Evolutionary conservation across 371 early-diverging fungal species (phyloP).

Genomic region (Syncephalastrum racemosum): DNA sequence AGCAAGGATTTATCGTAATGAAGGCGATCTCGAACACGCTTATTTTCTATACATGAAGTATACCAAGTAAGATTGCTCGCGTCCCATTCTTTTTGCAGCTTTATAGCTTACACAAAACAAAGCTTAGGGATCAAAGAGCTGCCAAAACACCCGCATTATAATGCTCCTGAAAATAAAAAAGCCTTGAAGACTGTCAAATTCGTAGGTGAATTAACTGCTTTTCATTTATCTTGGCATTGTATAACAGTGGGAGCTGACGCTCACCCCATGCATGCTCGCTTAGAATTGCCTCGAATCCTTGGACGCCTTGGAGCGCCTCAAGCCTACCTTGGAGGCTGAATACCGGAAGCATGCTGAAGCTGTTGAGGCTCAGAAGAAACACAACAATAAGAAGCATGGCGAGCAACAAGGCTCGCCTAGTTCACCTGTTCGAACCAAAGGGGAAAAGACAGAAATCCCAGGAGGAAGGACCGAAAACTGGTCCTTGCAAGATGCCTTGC

Average conservation of each 20-base stretch:
- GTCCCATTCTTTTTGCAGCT: neutral
- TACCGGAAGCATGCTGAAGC: slow-evolving; percentile 22
- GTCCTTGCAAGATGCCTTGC: slow-evolving; percentile 46
- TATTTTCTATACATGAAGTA: slow-evolving; percentile 58
- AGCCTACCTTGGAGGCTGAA: slow-evolving; percentile 32
- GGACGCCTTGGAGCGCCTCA: slow-evolving; percentile 46
- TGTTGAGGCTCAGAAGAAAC: slow-evolving; percentile 8
- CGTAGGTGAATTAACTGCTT: slow-evolving; percentile 18
- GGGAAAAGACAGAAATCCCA: neutral
- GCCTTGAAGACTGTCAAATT: slow-evolving; percentile 27
- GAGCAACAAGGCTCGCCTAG: neutral
- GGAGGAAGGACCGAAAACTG: slow-evolving; percentile 17
- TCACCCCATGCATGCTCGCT: neutral
- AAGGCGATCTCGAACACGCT: slow-evolving; percentile 54
- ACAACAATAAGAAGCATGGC: neutral
- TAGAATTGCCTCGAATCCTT: slow-evolving; percentile 52
- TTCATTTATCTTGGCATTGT: neutral
- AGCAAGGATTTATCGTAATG: slow-evolving; percentile 52
- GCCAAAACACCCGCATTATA: slow-evolving; percentile 53
- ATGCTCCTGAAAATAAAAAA: slow-evolving; percentile 37
- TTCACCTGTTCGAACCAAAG: no score
- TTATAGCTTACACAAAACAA: neutral
- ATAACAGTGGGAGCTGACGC: neutral
- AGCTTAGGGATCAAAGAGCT: slow-evolving; percentile 59
- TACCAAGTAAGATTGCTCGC: slow-evolving; percentile 42